These are phyloP conservation scores for Protea cynaroides DNA, from an alignment of 164 flowering plant genomes.

Conservation along the genomic window DNA sequence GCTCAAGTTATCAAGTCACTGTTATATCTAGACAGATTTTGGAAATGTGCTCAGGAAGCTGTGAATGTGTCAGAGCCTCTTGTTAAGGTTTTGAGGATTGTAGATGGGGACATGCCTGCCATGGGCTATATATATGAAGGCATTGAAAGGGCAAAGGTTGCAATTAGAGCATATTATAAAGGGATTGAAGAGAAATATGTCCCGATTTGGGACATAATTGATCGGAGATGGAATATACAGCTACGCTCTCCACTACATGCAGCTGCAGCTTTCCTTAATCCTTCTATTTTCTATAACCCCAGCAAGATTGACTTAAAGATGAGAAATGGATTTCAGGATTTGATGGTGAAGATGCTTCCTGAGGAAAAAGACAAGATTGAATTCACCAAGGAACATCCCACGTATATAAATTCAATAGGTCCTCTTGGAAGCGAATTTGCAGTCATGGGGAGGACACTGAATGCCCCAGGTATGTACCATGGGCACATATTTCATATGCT, in stretches of 20 bases:
- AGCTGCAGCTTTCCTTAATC: constrained; percentile 68
- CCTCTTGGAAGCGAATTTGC: constrained; percentile 68
- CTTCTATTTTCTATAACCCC: constrained; percentile 50
- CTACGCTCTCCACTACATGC: constrained; percentile 53
- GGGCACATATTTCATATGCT: too few relatives aligned
- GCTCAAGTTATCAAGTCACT: constrained; percentile 42
- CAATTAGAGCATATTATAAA: constrained; percentile 49
- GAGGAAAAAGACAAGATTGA: constrained; percentile 53
- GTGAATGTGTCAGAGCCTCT: constrained; percentile 57
- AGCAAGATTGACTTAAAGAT: constrained; percentile 48
- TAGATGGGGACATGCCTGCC: constrained; percentile 71
- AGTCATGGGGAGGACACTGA: constrained; percentile 56
- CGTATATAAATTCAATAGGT: constrained; percentile 61
- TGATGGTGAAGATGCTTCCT: constrained; percentile 50
- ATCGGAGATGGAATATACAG: constrained; percentile 56
- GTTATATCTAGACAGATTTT: constrained; percentile 45
- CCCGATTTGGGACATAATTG: constrained; percentile 65
- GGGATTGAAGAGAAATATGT: constrained; percentile 47
- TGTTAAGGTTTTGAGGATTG: constrained; percentile 48
- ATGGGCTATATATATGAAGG: constrained; percentile 74
- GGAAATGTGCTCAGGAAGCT: constrained; percentile 53
- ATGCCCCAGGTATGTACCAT: constrained; percentile 49
- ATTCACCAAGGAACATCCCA: constrained; percentile 55
- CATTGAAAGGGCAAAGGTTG: constrained; percentile 56
- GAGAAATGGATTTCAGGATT: constrained; percentile 70